Base-by-base conservation (phyloP, 371 early-diverging fungal species). In the Mortierella sp. region DNA sequence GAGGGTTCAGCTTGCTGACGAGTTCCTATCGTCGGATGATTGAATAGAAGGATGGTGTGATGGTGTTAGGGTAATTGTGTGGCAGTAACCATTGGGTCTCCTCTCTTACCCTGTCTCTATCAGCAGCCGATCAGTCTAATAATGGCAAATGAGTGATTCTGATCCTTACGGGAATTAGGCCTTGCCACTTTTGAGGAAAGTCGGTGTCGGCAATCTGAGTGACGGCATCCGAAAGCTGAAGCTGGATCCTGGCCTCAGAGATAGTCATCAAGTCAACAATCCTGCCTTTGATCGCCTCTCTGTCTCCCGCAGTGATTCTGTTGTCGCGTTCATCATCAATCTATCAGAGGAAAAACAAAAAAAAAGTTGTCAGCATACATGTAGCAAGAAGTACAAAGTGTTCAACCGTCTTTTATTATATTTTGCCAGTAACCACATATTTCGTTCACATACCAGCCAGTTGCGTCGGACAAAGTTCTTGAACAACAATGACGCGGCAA, bases 151-250 rank as follows among this genome's bases (percentile, higher is more conserved):
- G 39, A 13, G 19, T 0, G 37, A 26, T 45, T 52, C 2, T 19
- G 1, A 13, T 64, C 70, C 87, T 80, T 90, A 95, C 97, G 43
- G 88, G 92, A 64, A 98, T 87, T 61, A 99, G 89, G n/a, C 87
- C 88, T 9, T 89, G 87, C 99, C 99, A 98, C 45, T 93, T 85
- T 39, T 89, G 90, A 24, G 98, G 98, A 77, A 97, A 98, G 80
- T 99, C 99, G 52, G 86, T 90, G 19, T 94, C 92, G 24, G 98
- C 98, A 68, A 99, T 98, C 53, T 95, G 91, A 43, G 95, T 87
- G 37, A 99, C 90, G 0, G 97, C 96, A 74, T 98, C 99, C 80
- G 95, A 94, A 44, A 99, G 87, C 85, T 97, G 98, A 45, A 95
- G 82, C 82, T 97, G 98, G 68, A 98, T 85, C 68, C 89, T 90